These are phyloP conservation scores for Pilobolus umbonatus DNA, from an alignment of 192 early-diverging fungal species.

Conservation along the genomic window DNA sequence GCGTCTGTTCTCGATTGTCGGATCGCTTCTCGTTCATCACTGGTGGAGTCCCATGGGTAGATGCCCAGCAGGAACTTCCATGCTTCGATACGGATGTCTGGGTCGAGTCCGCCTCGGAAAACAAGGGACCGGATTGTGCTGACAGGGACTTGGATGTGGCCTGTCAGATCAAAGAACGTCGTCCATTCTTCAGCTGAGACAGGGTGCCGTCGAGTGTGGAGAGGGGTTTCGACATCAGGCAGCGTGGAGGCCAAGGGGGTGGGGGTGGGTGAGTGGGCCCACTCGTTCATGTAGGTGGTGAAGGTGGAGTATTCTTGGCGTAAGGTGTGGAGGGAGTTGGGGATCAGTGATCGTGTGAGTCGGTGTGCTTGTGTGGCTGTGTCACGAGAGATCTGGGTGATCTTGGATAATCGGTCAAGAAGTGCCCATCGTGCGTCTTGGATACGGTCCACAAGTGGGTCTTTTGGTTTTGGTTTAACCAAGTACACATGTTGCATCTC, in stretches of 20 bases:
- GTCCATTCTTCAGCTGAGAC: slow-evolving; percentile 70
- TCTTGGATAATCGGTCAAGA: slow-evolving; percentile 66
- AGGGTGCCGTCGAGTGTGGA: slow-evolving; percentile 38
- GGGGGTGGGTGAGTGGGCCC: slow-evolving; percentile 27
- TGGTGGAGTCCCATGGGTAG: slow-evolving; percentile 81
- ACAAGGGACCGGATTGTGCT: slow-evolving; percentile 52
- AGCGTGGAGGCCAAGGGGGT: no score
- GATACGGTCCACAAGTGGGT: slow-evolving; percentile 5
- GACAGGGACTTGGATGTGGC: slow-evolving; percentile 43
- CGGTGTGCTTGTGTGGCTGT: slow-evolving; percentile 48
- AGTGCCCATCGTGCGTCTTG: slow-evolving; percentile 64
- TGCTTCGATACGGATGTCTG: slow-evolving; percentile 79
- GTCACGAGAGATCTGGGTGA: slow-evolving; percentile 62
- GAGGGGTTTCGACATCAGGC: not conserved
- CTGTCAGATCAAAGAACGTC: slow-evolving; percentile 55
- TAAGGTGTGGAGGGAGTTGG: slow-evolving; percentile 44
- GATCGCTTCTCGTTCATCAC: slow-evolving; percentile 67
- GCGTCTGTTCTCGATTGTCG: slow-evolving; percentile 46
- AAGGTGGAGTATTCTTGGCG: slow-evolving; percentile 69
- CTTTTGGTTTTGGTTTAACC: not conserved
- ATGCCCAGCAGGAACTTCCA: slow-evolving; percentile 89
- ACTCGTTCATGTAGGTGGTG: slow-evolving; percentile 64
- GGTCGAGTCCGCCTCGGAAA: slow-evolving; percentile 74
- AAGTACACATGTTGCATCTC: slow-evolving; percentile 1
- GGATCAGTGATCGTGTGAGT: slow-evolving; percentile 47